A percentile compares a stretch with the other conserved stretches of the same genome.
These are phyloP conservation scores for Botryotinia globosa DNA, from an alignment of 2,329 filamentous ascomycete species.

Conservation along the genomic window DNA sequence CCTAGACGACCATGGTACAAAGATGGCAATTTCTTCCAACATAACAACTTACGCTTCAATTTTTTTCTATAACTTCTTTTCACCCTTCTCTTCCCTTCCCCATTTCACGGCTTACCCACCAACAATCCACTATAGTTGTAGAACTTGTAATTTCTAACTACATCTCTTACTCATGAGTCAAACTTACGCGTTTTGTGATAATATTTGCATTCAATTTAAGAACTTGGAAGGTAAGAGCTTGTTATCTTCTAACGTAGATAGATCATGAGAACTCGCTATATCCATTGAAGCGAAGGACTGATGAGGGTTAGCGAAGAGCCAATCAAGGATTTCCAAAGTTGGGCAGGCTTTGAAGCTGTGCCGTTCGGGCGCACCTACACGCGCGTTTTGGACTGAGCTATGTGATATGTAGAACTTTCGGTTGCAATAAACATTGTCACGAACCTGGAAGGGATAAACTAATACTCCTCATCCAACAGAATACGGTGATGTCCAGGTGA, in stretches of 20 bases:
- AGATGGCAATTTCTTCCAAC: no score
- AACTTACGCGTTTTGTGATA: background rate
- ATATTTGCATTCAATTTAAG: background rate
- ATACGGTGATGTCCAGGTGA: background rate
- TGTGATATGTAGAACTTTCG: background rate
- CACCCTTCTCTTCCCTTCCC: background rate
- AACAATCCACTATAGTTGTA: background rate
- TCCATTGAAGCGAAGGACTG: background rate
- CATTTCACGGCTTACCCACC: background rate
- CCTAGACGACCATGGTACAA: background rate
- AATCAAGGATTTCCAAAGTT: no score
- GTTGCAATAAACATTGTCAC: background rate
- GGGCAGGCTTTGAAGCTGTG: background rate
- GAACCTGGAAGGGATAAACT: background rate
- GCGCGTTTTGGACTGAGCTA: background rate
- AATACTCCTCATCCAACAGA: background rate
- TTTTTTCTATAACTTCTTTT: background rate
- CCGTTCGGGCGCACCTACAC: background rate
- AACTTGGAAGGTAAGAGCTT: background rate
- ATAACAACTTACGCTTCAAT: background rate
- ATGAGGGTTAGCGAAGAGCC: no score
- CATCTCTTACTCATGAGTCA: background rate
- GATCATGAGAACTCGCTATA: background rate
- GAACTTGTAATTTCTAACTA: background rate
- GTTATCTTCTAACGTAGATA: background rate